Base-by-base conservation (phyloP, 2,329 filamentous ascomycete genomes). In the Fusarium falciforme region DNA sequence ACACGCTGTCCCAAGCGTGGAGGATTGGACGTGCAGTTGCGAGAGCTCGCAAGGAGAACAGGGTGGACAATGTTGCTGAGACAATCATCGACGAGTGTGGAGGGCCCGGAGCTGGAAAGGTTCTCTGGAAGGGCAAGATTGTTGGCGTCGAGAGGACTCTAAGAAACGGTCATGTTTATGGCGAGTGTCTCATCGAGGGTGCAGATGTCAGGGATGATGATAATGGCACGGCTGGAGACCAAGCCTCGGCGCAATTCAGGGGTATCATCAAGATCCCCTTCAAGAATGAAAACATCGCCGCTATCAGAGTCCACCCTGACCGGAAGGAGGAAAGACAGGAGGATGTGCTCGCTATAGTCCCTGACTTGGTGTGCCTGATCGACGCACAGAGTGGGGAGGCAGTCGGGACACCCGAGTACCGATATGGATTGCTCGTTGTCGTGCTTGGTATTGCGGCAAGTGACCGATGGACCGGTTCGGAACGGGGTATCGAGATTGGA, bases 211-310 rank as follows among this genome's bases (percentile, higher is more conserved):
- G 80, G 62, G 81, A 83, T 6, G 79, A 80, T 29, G 73, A 76
- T 7, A 61, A 64, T 3, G 63, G 68, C 12, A 29, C 61, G 7
- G 52, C 62, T 14, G 38, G 66, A 57, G 42, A 60, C 12, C 20
- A 27, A 3, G 3, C 36, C 4, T 17, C 58, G 1, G n/a, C 72
- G 3, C 76, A 80, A 35, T 82, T 87, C 78, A 68, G 77, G 49
- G 89, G 89, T 0, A 73, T 81, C 33, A 81, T 93, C 78, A 91
- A 89, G 77, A 91, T 93, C 58, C 91, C 91, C 0, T 93, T 93
- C 84, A 93, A 93, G 82, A 93, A 93, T 79, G 91, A 94, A 78
- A 93, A 93, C 76, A 91, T 93, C 52, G 88, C 88, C n/a, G 91
- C 89, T 0, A 81, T 87, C 54, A 82, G 76, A 60, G 72, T 84